A percentile compares a stretch with the other conserved stretches of the same genome.
Conservation (phyloP, 192 early-diverging fungal genomes). For the Diversispora epigaea region DNA sequence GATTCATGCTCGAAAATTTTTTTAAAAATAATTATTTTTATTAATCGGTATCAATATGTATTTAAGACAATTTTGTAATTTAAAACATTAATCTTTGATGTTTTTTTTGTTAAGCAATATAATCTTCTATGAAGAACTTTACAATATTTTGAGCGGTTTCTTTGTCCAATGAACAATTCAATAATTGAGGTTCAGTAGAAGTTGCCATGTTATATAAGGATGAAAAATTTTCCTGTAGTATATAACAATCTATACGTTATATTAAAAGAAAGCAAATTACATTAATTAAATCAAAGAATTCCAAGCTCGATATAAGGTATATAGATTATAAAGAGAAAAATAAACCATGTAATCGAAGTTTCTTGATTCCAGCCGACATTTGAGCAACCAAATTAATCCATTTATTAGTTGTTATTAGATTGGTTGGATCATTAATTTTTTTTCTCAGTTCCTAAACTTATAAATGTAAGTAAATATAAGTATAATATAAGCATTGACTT, state of each 20-base stretch:
- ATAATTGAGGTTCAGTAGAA: constrained; percentile 25
- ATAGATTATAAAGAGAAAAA: neutral
- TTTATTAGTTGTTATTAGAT: constrained; percentile 15
- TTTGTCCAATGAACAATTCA: constrained; percentile 28
- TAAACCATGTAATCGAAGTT: constrained; percentile 26
- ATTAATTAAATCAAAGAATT: neutral
- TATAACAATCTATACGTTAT: constrained; percentile 24
- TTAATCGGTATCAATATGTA: too few relatives aligned
- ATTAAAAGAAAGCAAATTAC: neutral
- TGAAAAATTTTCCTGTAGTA: constrained; percentile 26
- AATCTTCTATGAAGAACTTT: constrained; percentile 27
- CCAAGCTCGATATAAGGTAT: neutral
- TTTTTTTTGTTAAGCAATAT: neutral
- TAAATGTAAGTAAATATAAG: neutral
- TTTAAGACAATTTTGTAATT: too few relatives aligned
- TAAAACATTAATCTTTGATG: too few relatives aligned
- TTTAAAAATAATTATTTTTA: too few relatives aligned
- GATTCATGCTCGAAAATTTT: too few relatives aligned
- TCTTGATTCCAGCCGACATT: constrained; percentile 19
- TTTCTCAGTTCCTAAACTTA: neutral
- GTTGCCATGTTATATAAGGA: constrained; percentile 18
- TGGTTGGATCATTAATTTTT: constrained; percentile 6
- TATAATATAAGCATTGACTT: neutral
- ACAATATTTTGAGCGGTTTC: constrained; percentile 21
- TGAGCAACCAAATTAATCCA: constrained; percentile 28